phyloP scores from a whole-genome alignment of 495 filamentous ascomycete species.

The Hypomontagnella monticulosa region DNA sequence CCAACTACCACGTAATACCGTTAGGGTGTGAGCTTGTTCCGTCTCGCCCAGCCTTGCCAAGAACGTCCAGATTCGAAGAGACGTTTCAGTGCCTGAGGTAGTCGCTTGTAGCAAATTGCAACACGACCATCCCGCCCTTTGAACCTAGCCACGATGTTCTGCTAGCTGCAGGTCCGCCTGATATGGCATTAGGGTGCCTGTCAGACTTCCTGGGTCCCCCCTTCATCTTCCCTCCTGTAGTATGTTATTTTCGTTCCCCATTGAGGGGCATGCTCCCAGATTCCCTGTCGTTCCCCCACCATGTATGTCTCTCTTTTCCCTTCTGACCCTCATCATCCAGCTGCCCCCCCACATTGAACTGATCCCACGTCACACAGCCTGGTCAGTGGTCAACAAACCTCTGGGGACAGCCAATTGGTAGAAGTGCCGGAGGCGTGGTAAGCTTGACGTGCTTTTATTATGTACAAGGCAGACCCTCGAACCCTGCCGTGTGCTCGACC shows the following conservation, averaged over 20 bases:
- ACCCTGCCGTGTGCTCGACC: constrained; percentile 5
- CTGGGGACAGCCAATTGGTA: constrained; percentile 30
- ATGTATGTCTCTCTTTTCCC: constrained; percentile 27
- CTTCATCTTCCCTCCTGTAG: constrained; percentile 17
- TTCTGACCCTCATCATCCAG: constrained; percentile 19
- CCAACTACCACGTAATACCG: constrained; percentile 26
- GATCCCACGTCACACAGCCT: constrained; percentile 40
- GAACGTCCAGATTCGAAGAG: constrained; percentile 38
- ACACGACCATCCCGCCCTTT: constrained; percentile 37
- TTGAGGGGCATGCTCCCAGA: constrained; percentile 21
- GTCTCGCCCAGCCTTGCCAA: constrained; percentile 38
- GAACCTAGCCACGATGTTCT: constrained; percentile 23
- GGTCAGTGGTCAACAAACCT: constrained; percentile 18
- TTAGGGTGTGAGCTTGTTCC: constrained; percentile 35
- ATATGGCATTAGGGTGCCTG: constrained; percentile 27
- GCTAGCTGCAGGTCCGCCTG: constrained; percentile 19
- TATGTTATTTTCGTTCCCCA: constrained; percentile 28
- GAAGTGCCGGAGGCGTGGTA: constrained; percentile 26
- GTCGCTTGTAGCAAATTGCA: constrained; percentile 29
- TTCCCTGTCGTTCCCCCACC: constrained; percentile 33
- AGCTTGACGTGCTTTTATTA: constrained; percentile 31
- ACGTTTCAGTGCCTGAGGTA: constrained; percentile 37
- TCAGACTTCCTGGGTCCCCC: constrained; percentile 19
- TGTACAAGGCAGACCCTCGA: constrained; percentile 19
- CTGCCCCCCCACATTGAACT: constrained; percentile 32